Percentiles rank a stretch among this genome's conserved stretches.
phyloP scores from a whole-genome alignment of 192 early-diverging fungal genomes.

The Diversispora epigaea region DNA sequence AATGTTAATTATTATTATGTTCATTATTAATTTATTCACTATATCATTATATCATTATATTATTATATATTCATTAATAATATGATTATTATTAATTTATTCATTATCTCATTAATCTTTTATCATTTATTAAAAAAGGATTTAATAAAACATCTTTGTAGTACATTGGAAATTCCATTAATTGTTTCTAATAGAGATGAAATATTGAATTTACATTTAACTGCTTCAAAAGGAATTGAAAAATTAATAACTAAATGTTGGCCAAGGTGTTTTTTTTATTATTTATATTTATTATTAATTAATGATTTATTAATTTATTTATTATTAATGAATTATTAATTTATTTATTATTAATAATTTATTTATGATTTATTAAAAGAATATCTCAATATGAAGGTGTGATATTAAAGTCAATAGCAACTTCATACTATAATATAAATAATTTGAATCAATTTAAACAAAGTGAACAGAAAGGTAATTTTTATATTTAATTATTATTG shows the following conservation, averaged over 20 bases:
- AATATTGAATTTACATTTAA: slow-evolving; percentile 16
- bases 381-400: slow-evolving; percentile 13
- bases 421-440: slow-evolving; percentile 13
- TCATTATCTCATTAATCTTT: too few species aligned
- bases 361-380: not conserved
- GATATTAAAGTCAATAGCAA: slow-evolving; percentile 15
- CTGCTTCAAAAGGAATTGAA: slow-evolving; percentile 17
- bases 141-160: not conserved
- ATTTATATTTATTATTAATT: not conserved
- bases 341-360: not conserved
- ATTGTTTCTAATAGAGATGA: slow-evolving; percentile 6
- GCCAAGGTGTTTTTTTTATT: slow-evolving; percentile 13
- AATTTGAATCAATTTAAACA: not conserved
- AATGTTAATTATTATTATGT: not conserved
- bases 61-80: too few species aligned
- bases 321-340: not conserved
- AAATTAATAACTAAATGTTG: slow-evolving; percentile 18
- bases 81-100: too few species aligned
- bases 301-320: not conserved
- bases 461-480: not conserved
- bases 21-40: not conserved
- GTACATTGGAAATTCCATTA: slow-evolving; percentile 10
- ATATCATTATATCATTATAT: too few species aligned
- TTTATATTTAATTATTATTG: not conserved
- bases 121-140: not conserved